Percentiles rank a stretch among this genome's conserved stretches.
These are phyloP conservation scores for Ascochyta fabae DNA, from an alignment of 2,329 filamentous ascomycete species.

Conservation along the genomic window DNA sequence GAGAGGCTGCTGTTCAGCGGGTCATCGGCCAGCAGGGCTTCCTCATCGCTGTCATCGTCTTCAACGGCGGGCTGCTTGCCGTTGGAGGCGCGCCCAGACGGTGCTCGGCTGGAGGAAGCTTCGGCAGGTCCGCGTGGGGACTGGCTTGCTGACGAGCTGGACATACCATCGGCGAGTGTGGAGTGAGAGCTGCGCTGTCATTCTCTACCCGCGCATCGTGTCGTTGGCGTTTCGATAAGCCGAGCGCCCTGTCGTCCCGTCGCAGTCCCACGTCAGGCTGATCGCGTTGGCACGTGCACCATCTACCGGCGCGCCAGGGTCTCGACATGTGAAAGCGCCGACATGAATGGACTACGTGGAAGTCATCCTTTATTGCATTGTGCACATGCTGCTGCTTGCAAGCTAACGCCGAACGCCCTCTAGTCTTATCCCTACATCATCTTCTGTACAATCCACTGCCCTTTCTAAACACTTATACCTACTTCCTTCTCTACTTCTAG, in stretches of 20 bases:
- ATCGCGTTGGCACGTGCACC: slow-evolving; percentile 19
- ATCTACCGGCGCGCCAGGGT: slow-evolving; percentile 3
- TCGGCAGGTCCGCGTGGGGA: slow-evolving; percentile 48
- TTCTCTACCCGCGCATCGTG: slow-evolving; percentile 36
- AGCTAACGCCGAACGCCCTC: not conserved
- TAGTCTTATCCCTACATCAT: not conserved
- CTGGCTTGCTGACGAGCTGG: slow-evolving; percentile 46
- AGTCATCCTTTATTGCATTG: not conserved
- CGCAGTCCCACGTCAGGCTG: slow-evolving; percentile 25
- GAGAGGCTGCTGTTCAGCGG: slow-evolving; percentile 60
- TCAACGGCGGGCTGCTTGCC: slow-evolving; percentile 44
- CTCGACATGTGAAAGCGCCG: slow-evolving; percentile 10
- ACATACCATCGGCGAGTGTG: slow-evolving; percentile 49
- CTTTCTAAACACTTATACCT: no score
- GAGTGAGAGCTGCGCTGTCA: slow-evolving; percentile 12
- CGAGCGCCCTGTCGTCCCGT: slow-evolving; percentile 10
- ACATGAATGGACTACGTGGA: not conserved
- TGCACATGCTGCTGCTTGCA: not conserved
- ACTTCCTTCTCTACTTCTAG: no score
- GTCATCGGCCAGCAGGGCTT: slow-evolving; percentile 61
- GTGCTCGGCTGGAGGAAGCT: slow-evolving; percentile 52
- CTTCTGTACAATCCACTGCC: slow-evolving; percentile 4
- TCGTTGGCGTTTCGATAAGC: slow-evolving; percentile 12
- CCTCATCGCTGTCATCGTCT: slow-evolving; percentile 56
- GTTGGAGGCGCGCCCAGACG: slow-evolving; percentile 37